Evolutionary conservation across 345 rosid genomes (phyloP).

Genomic region (Acer yangbiense): DNA sequence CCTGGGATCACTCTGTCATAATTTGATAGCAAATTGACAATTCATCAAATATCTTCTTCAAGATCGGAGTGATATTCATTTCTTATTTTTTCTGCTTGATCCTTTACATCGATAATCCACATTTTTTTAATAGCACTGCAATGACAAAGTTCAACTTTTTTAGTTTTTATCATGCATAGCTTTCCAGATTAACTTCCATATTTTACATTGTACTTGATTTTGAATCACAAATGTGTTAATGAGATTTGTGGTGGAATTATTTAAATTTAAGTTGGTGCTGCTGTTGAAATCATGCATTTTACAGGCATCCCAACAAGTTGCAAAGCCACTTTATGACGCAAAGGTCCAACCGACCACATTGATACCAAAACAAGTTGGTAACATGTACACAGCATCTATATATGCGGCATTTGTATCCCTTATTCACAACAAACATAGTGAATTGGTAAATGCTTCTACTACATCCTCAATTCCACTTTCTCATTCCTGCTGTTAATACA

Average conservation of each 20-base stretch:
- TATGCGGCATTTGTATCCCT: constrained; percentile 97
- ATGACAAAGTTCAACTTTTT: not conserved
- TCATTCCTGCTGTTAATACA: constrained; percentile 3
- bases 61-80: not conserved
- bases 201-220: constrained; percentile 2
- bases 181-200: not conserved
- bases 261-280: constrained; percentile 12
- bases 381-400: constrained; percentile 98
- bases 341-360: constrained; percentile 90
- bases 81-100: not conserved
- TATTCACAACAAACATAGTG: constrained; percentile 68
- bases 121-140: not conserved
- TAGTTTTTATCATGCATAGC: not conserved
- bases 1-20: not conserved
- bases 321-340: constrained; percentile 82
- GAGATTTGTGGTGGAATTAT: constrained; percentile 8
- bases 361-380: constrained; percentile 97
- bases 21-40: not conserved
- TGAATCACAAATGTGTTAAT: not conserved
- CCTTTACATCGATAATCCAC: not conserved
- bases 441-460: constrained; percentile 59
- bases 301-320: constrained; percentile 86
- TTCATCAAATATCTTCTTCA: constrained; percentile 4
- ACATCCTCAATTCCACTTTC: not conserved
- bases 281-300: constrained; percentile 30